Base-by-base conservation (phyloP, 2,329 filamentous ascomycete genomes). In the Paraconiothyrium brasiliense region DNA sequence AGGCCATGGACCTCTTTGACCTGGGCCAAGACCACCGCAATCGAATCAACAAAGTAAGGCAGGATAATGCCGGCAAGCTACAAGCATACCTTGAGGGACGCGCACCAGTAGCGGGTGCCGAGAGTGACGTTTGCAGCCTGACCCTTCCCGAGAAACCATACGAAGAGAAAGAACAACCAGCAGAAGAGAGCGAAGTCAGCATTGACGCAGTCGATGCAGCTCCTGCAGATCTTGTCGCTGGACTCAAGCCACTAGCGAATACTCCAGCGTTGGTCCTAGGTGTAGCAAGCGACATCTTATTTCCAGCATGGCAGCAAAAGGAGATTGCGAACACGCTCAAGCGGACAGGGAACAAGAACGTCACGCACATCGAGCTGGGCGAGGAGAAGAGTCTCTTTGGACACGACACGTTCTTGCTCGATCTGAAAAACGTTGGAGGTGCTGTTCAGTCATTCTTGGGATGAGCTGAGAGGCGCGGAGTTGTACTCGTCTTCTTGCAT, bases 1-100 rank as follows among this genome's bases (percentile, higher is more conserved):
- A 99, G 81, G 95, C 95, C 5, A 99, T 99, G 95, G 95, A 99
- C 75, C 84, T 99, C 13, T 99, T 99, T 77, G 95, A 99, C 72
- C 86, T 99, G 0, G 93, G 95, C 27, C 83, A 83, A 51, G 85
- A 87, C 44, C 89, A 90, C 73, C 92, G 94, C 75, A 78, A 82
- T 3, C 87, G 85, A 22, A 88, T 91, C 2, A 83, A 83, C 22
- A 74, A 82, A 35, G 86, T 93, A 32, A 84, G 94, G 16, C 82
- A 85, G 14, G 84, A 87, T 58, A 88, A 90, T 51, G 81, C 85
- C 63, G 79, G 82, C 48, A 86, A 86, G 54, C 80, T 94, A 2
- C 83, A 86, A 24, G 81, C 83, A 13, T 78, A 77, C 43, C 58
- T 74, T 20, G 75, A 75, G 43, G 77, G 76, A 6, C 61, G 67